phyloP scores from a whole-genome alignment of 148 eudicot species.

The Nepenthes gracilis region DNA sequence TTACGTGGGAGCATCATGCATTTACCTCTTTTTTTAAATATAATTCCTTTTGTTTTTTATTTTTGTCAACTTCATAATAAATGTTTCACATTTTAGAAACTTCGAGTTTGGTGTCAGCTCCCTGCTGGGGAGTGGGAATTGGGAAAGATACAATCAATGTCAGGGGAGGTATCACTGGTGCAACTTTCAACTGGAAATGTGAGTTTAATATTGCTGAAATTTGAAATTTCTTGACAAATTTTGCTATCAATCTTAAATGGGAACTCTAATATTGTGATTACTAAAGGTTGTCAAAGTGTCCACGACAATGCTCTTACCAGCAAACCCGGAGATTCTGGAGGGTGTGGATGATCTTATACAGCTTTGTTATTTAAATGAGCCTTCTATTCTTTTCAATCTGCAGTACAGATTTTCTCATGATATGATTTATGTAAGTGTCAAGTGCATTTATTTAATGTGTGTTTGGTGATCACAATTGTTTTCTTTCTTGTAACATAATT shows the following conservation, averaged over 20 bases:
- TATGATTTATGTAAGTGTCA: constrained; percentile 57
- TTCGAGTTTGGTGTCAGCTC: constrained; percentile 71
- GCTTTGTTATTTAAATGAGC: constrained; percentile 93
- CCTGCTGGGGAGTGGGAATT: constrained; percentile 59
- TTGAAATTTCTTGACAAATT: background rate
- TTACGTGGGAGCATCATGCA: background rate
- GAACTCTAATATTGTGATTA: background rate
- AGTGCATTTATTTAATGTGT: background rate
- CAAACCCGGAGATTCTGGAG: constrained; percentile 84
- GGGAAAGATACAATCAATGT: constrained; percentile 66
- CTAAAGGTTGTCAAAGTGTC: constrained; percentile 52
- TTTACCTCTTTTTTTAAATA: too few relatives aligned
- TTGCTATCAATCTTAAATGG: background rate
- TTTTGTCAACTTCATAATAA: background rate
- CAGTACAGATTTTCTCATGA: constrained; percentile 63
- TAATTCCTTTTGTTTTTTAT: background rate
- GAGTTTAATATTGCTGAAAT: constrained; percentile 17
- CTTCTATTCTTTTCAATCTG: constrained; percentile 86
- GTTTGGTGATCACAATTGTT: background rate
- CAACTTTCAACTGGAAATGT: constrained; percentile 56
- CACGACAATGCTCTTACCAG: constrained; percentile 63
- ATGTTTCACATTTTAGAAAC: constrained; percentile 51
- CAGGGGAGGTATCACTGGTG: constrained; percentile 51
- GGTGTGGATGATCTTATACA: constrained; percentile 90
- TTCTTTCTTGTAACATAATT: background rate